A percentile compares a stretch with the other conserved stretches of the same genome.
Evolutionary conservation across 345 rosid genomes (phyloP).

Genomic region (Eucalyptus tenuipes): DNA sequence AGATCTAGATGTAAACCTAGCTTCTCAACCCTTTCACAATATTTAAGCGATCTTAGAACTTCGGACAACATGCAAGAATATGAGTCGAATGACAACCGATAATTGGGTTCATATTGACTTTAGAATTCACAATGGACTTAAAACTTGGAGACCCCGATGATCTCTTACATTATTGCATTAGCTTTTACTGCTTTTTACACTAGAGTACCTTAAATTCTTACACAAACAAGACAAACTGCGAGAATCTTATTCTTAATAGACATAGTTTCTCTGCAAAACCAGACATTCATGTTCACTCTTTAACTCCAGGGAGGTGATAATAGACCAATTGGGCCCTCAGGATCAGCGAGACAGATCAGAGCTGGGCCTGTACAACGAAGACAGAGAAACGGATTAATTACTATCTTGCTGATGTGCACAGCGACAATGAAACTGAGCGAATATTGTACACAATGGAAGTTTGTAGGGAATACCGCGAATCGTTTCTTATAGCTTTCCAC

Average conservation of each 20-base stretch:
- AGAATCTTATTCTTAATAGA: not conserved
- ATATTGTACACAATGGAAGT: not conserved
- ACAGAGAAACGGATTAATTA: not conserved
- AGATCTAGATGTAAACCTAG: not conserved
- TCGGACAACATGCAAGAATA: not conserved
- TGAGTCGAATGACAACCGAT: not conserved
- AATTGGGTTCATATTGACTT: not conserved
- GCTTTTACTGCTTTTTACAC: not conserved
- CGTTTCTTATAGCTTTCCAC: slow-evolving; percentile 42
- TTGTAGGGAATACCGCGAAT: slow-evolving; percentile 14
- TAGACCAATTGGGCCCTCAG: not conserved
- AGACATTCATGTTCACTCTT: not conserved
- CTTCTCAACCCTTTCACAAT: not conserved
- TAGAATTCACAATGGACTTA: not conserved
- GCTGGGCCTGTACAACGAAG: slow-evolving; percentile 2
- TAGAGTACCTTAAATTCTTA: not conserved
- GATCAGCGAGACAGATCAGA: not conserved
- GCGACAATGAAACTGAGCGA: not conserved
- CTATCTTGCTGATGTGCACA: not conserved
- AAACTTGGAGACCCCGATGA: not conserved
- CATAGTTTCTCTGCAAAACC: not conserved
- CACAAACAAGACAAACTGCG: not conserved
- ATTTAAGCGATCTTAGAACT: not conserved
- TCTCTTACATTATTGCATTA: not conserved
- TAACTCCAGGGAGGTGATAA: not conserved